Evolutionary conservation across 1,139 yeast genomes (phyloP).

Genomic region (Geotrichum histeridarum): DNA sequence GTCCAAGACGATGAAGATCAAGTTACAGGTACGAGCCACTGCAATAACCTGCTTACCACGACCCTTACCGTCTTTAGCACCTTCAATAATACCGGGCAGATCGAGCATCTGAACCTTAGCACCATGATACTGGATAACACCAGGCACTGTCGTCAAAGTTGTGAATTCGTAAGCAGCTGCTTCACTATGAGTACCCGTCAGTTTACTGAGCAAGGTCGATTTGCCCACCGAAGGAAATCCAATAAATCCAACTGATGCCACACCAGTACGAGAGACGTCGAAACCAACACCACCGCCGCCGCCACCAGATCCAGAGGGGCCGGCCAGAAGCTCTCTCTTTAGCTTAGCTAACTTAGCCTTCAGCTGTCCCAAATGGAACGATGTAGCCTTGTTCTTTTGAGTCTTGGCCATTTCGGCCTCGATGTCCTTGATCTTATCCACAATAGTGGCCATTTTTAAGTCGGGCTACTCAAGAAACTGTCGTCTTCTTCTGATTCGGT

Average conservation of each 20-base stretch:
- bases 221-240: slow-evolving; percentile 99
- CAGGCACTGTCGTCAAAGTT: slow-evolving; percentile 95
- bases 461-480: background rate
- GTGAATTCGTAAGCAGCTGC: slow-evolving; percentile 98
- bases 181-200: slow-evolving; percentile 94
- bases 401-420: slow-evolving; percentile 94
- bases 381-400: slow-evolving; percentile 93
- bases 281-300: slow-evolving; percentile 86
- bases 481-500: background rate
- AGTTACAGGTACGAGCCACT: slow-evolving; percentile 91
- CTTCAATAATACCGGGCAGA: slow-evolving; percentile 97
- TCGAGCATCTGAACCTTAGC: slow-evolving; percentile 97
- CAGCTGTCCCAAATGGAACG: slow-evolving; percentile 92
- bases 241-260: slow-evolving; percentile 92
- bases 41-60: slow-evolving; percentile 99
- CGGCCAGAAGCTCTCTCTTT: slow-evolving; percentile 84
- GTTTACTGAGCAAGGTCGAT: slow-evolving; percentile 67
- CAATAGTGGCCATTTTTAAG: slow-evolving; percentile 17
- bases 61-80: slow-evolving; percentile 98
- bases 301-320: slow-evolving; percentile 74
- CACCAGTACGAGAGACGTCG: slow-evolving; percentile 97
- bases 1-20: slow-evolving; percentile 87
- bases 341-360: slow-evolving; percentile 94
- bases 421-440: slow-evolving; percentile 50
- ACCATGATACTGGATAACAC: slow-evolving; percentile 91